Base-by-base conservation (phyloP, 805 yeast genomes). In the Kodamaea kaohsiungensis region DNA sequence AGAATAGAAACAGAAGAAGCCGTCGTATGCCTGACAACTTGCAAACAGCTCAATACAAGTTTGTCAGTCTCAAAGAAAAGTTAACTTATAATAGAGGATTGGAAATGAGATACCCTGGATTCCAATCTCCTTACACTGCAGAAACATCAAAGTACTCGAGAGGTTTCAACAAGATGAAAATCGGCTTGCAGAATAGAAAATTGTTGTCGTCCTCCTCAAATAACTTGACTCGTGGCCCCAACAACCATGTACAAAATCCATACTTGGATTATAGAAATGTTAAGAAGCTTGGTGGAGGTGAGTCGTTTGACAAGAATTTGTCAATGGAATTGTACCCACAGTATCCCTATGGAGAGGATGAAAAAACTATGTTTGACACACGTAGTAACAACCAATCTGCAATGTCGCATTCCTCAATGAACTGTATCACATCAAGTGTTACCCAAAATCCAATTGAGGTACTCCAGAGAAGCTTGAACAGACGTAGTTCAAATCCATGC, bases 401-500 rank as follows among this genome's bases (percentile, higher is more conserved):
- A 18, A 19, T 45, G 18, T 47, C 49, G 15, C 49, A 47, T 16
- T 47, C 49, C 3, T 47, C 49, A 2, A 47, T 47, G 49, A 47
- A 33, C 15, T 47, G 49, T 30, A 16, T 22, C 16, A 13, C 45
- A 10, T 5, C 45, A 10, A 17, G 27, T 16, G 17, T 40, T 7
- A 19, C 7, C 19, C 42, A 27, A 7, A 49, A 51, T 39, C 56
- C 59, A 13, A 43, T 61, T 22, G 25, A 50, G 48, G 38, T 43
- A 17, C 59, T 64, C 49, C 61, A 55, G 13, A 33, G 43, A 15
- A 45, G 47, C 8, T 61, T 72, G 57, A 68, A 67, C 53, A 56
- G 80, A 33, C 63, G 80, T 49, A 71, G 65, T 53, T 73, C 79
- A 1, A 72, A 37, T 46, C 78, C 79, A 1, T 61, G 58, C 3